Conservation (phyloP, 352 stramenopile genomes). For the Blastocystis sp. region DNA sequence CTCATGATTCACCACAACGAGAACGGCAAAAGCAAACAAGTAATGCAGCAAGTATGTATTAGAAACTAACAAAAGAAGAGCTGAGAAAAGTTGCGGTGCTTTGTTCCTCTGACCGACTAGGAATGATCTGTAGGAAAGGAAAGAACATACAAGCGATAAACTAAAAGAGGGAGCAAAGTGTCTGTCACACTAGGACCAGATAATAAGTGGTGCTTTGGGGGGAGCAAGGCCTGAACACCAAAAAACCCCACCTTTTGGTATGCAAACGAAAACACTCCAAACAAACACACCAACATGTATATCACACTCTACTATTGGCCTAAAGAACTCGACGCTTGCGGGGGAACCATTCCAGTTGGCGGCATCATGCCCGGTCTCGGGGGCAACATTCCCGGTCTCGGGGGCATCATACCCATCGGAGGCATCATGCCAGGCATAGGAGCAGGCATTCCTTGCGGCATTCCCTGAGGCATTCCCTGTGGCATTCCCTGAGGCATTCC, state of each 20-base stretch:
- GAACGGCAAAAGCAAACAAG: not conserved
- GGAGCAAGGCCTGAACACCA: not conserved
- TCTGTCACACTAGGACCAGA: not conserved
- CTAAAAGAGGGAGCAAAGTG: not conserved
- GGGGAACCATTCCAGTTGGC: not conserved
- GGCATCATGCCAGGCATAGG: conserved; percentile 14
- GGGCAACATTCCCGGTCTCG: not conserved
- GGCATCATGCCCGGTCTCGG: not conserved
- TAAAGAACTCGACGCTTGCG: not conserved
- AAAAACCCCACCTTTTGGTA: not conserved
- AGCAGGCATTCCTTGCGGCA: not conserved
- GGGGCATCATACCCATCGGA: conserved; percentile 17
- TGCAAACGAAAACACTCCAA: not conserved
- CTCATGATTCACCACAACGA: not conserved
- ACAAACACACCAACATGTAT: conserved; percentile 30
- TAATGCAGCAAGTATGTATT: not conserved
- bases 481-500: not conserved
- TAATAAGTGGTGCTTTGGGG: not conserved
- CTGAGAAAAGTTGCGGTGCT: not conserved
- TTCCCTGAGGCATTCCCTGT: not conserved
- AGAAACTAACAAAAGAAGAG: not conserved
- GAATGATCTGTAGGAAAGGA: not conserved
- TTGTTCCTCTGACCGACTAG: not conserved
- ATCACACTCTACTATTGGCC: not conserved
- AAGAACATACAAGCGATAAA: not conserved